Base-by-base conservation (phyloP, 73 alveolate genomes). In the Blepharisma japonicum region DNA sequence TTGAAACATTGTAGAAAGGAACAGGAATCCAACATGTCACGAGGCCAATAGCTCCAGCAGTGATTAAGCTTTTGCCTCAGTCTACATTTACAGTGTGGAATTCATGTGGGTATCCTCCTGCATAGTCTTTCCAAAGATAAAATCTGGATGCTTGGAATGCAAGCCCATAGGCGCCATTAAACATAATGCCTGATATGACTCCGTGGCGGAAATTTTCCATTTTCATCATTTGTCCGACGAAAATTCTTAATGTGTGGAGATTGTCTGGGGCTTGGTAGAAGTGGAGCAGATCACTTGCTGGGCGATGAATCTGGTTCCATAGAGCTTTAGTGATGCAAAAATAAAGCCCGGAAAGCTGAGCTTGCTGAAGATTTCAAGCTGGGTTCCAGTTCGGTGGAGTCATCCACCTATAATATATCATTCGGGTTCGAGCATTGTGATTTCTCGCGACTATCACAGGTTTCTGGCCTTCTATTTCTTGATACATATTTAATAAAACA, bases 401-500 rank as follows among this genome's bases (percentile, higher is more conserved):
- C 66, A 45, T 21, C 80, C 80, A 70, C 11, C 80, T 23, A 45
- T 70, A 70, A 70, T 7, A 7, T 20, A 8, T 70, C 21, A 9
- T 23, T n/a, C 56, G 32, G 25, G 61, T n/a, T 14, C 80, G 20
- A 45, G 23, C 80, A n/a, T 18, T 70, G n/a, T 45, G 66, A 70
- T 70, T 70, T 45, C 80, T 70, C n/a, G 56, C 11, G 11, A 70
- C 4, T 8, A 70, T 54, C 14, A 70, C 61, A 8, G 80, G 80
- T 5, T 45, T 70, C 61, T 70, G 80, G 23, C 80, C 80, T 70
- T 70, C 80, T 7, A 70, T 11, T 47, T 70, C 80, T 47, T 70
- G 66, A n/a, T 9, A 70, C 80, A 70, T 70, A n/a, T 61, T 70
- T 53, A n/a, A n/a, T 53, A 53, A 53, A 32, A 32, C 5, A 32